Evolutionary conservation across 805 yeast species (phyloP).

Genomic region (Cyberlindnera mississippiensis): DNA sequence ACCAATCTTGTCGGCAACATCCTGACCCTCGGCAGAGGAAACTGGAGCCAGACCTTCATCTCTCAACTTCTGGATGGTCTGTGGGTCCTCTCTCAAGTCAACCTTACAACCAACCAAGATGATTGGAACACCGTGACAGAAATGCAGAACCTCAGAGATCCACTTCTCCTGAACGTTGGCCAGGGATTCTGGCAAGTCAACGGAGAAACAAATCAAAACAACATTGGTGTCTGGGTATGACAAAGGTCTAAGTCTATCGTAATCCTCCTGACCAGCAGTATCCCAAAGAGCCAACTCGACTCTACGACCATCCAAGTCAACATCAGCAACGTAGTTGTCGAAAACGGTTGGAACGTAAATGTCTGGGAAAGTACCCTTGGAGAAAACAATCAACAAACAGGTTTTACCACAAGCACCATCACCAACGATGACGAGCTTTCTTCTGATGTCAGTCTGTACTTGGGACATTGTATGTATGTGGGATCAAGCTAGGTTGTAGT

Average conservation of each 20-base stretch:
- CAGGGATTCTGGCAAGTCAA: slow-evolving; percentile 87
- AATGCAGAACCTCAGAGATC: slow-evolving; percentile 90
- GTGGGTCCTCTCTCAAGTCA: slow-evolving; percentile 80
- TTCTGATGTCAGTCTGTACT: slow-evolving; percentile 40
- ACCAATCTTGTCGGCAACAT: slow-evolving; percentile 85
- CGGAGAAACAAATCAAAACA: slow-evolving; percentile 84
- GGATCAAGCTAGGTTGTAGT: neutral
- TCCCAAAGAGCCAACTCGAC: slow-evolving; percentile 96
- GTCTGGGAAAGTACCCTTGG: slow-evolving; percentile 89
- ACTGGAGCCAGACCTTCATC: slow-evolving; percentile 80
- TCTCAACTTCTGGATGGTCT: slow-evolving; percentile 69
- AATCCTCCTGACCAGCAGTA: slow-evolving; percentile 98
- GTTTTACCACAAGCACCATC: slow-evolving; percentile 98
- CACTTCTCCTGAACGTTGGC: slow-evolving; percentile 95
- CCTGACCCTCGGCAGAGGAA: slow-evolving; percentile 74
- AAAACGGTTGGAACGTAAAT: slow-evolving; percentile 95
- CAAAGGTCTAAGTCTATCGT: slow-evolving; percentile 87
- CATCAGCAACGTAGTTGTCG: slow-evolving; percentile 97
- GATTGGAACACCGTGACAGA: slow-evolving; percentile 92
- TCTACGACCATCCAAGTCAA: slow-evolving; percentile 84
- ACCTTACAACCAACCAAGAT: slow-evolving; percentile 89
- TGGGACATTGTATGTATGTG: slow-evolving; percentile 24
- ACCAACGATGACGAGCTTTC: slow-evolving; percentile 90
- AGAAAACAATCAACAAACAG: slow-evolving; percentile 80
- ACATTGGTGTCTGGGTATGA: slow-evolving; percentile 93